A percentile compares a stretch with the other conserved stretches of the same genome.
These are phyloP conservation scores for Moricandia arvensis DNA, from an alignment of 345 rosid genomes.

Conservation along the genomic window DNA sequence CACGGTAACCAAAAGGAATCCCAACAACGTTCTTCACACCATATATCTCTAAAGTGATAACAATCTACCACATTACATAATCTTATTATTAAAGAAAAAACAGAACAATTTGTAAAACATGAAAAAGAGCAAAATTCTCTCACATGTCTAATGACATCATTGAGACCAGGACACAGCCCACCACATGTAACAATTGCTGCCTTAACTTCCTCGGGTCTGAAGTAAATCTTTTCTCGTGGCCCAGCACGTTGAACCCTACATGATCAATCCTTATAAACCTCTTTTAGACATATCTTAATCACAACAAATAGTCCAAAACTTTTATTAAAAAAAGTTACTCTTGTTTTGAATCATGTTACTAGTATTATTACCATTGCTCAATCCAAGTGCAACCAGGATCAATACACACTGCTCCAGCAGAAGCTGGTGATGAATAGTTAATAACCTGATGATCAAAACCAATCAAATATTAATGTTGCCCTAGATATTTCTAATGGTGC, in stretches of 20 bases:
- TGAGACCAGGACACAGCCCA: constrained; percentile 94
- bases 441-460: constrained; percentile 43
- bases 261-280: not conserved
- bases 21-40: constrained; percentile 94
- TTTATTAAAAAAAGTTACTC: not conserved
- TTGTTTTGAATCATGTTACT: not conserved
- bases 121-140: constrained; percentile 8
- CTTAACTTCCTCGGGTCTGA: constrained; percentile 80
- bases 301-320: not conserved
- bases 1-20: constrained; percentile 94
- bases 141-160: constrained; percentile 90
- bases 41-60: constrained; percentile 88
- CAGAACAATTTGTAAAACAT: not conserved
- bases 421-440: constrained; percentile 61
- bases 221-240: constrained; percentile 83
- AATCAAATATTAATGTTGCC: not conserved
- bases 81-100: no score
- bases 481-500: not conserved
- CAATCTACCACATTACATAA: constrained; percentile 57
- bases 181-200: constrained; percentile 90
- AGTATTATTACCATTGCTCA: constrained; percentile 69
- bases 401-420: constrained; percentile 86
- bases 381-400: constrained; percentile 82
- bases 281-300: not conserved
- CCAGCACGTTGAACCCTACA: constrained; percentile 91